These are phyloP conservation scores for Penicillium rolfsii DNA, from an alignment of 2,329 filamentous ascomycete species.

Conservation along the genomic window DNA sequence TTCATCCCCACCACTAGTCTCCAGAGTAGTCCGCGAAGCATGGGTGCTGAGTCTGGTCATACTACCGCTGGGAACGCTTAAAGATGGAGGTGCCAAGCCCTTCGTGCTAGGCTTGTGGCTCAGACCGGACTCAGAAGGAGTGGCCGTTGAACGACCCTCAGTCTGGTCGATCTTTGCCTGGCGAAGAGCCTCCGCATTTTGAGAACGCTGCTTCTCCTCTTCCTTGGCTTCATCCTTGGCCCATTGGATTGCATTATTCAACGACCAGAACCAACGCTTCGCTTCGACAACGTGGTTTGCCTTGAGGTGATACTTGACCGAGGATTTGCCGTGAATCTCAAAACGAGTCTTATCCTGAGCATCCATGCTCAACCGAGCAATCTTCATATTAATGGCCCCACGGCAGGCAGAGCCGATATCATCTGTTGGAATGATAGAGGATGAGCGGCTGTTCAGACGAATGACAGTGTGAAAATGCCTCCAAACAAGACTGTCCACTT, in stretches of 20 bases:
- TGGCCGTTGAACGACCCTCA: conserved; percentile 54
- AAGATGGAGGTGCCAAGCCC: conserved; percentile 41
- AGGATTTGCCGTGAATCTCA: conserved; percentile 96
- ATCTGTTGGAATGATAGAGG: conserved; percentile 52
- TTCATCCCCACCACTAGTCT: conserved; percentile 57
- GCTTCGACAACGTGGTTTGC: conserved; percentile 98
- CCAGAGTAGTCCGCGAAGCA: conserved; percentile 52
- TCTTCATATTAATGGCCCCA: conserved; percentile 98
- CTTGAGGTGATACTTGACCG: conserved; percentile 96
- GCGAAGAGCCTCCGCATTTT: conserved; percentile 73
- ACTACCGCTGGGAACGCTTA: conserved; percentile 42
- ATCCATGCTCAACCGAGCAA: conserved; percentile 93
- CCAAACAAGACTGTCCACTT: conserved; percentile 17
- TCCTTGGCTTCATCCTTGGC: conserved; percentile 95
- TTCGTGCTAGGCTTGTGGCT: conserved; percentile 42
- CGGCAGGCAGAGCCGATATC: conserved; percentile 95
- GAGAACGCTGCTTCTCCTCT: conserved; percentile 75
- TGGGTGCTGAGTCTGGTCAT: conserved; percentile 55
- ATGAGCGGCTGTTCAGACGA: conserved; percentile 25
- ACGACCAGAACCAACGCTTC: conserved; percentile 97
- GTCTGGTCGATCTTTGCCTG: conserved; percentile 79
- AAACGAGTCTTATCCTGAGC: conserved; percentile 96
- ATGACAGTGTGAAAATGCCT: neutral
- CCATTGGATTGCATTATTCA: conserved; percentile 99
- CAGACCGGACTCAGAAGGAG: conserved; percentile 44